phyloP scores from a whole-genome alignment of 306 rosid species.

The Astragalus membranaceus region DNA sequence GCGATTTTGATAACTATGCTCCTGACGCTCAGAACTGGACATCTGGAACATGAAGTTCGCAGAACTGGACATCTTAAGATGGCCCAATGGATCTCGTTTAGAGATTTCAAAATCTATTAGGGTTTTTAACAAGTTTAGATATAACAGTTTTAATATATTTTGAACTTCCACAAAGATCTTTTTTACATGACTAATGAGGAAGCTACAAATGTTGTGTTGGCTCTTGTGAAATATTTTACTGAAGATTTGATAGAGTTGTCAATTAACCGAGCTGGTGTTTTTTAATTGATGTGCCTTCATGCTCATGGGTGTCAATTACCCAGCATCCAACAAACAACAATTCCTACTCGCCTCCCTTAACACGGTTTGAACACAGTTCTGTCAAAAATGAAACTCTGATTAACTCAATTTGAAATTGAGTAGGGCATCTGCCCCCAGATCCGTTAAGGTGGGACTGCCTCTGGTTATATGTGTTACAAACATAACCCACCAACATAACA shows the following conservation, averaged over 20 bases:
- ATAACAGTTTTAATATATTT: background rate
- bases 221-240: background rate
- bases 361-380: background rate
- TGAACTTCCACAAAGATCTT: background rate
- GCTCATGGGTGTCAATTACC: background rate
- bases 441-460: background rate
- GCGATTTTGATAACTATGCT: too few relatives aligned
- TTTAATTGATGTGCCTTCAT: background rate
- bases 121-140: too few relatives aligned
- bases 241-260: background rate
- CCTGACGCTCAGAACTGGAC: too few relatives aligned
- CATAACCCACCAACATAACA: background rate
- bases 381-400: conserved; percentile 1
- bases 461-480: background rate
- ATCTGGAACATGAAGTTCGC: too few relatives aligned
- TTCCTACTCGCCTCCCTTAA: background rate
- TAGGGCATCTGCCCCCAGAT: background rate
- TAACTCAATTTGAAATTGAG: background rate
- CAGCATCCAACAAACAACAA: background rate
- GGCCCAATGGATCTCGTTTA: too few relatives aligned
- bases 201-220: background rate
- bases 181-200: background rate
- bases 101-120: too few relatives aligned
- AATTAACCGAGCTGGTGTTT: background rate
- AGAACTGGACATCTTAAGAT: too few relatives aligned